These are phyloP conservation scores for Botrytis porri DNA, from an alignment of 2,329 filamentous ascomycete species.

Conservation along the genomic window DNA sequence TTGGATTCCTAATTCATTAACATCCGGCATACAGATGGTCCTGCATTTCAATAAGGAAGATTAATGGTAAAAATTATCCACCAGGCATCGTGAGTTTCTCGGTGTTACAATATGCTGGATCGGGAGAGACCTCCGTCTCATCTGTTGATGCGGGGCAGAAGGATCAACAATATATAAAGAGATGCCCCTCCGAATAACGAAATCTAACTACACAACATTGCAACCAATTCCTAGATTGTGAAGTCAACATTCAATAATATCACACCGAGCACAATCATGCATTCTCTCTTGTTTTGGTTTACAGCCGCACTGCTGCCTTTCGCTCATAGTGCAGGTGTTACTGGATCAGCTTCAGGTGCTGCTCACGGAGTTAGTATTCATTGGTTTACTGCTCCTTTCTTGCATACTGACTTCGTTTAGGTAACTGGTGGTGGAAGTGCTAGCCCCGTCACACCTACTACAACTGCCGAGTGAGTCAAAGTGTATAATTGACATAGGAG, in stretches of 20 bases:
- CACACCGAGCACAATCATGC: not conserved
- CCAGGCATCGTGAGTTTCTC: not conserved
- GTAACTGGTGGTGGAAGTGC: conserved; percentile 56
- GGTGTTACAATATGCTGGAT: not conserved
- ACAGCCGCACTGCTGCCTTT: conserved; percentile 9
- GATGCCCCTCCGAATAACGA: not conserved
- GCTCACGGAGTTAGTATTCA: conserved; percentile 8
- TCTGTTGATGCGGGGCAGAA: not conserved
- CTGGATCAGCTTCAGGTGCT: conserved; percentile 12
- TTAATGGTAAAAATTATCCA: not conserved
- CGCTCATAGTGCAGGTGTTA: conserved; percentile 8
- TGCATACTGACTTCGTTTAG: not conserved
- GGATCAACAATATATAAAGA: not conserved
- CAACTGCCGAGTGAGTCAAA: conserved; percentile 5
- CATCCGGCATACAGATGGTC: not conserved
- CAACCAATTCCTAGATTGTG: not conserved
- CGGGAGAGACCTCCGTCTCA: not conserved
- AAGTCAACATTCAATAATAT: not conserved
- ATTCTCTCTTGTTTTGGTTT: conserved; percentile 5
- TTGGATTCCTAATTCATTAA: not conserved
- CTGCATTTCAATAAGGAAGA: not conserved
- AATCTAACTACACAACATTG: not conserved
- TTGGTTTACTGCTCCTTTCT: not conserved
- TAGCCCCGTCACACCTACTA: conserved; percentile 41
- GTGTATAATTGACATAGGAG: not conserved